Evolutionary conservation across 345 rosid genomes (phyloP), one percentile per base, ranked within the genome.

Genomic region (Iberis pinnata): DNA sequence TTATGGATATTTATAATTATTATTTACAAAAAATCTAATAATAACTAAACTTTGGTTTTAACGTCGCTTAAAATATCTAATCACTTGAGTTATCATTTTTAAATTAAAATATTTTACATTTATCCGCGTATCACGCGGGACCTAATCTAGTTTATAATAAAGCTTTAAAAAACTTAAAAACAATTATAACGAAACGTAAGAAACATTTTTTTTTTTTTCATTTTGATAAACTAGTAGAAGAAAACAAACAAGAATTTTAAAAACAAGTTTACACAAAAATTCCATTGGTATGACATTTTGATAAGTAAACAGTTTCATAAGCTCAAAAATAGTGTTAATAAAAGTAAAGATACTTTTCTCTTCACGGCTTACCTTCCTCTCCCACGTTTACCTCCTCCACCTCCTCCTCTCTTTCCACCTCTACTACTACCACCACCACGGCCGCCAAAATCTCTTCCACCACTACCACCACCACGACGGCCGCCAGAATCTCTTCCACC

Each of bases 381-480:
- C 5, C 65, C 71, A 59, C 71, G 61, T 46, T 53, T 52, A 3
- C 65, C 65, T 43, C 59, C 70, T 13, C 49, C 55, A 14, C 58
- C 51, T 22, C 69, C 48, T 47, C 70, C 45, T 16, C 63, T 55
- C 15, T 29, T 49, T 13, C 63, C 47, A 35, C 64, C 58, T 48
- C 64, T 42, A 19, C 52, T 24, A 40, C 60, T 37, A 37, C 59
- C 48, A 24, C 63, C 63, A 11, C 53, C 35, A 3, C 46, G 13
- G 10, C 55, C n/a, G 0, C 45, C 60, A 45, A 38, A 59, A 7
- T 39, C 63, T 15, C 18, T 60, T 8, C 57, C 33, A 16, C 58
- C 33, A 22, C 50, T 31, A 12, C 58, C 33, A 31, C 41, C 15
- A 25, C 64, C 54, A 4, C 54, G 29, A 12, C 29, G 8, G 8